These are phyloP conservation scores for Macadamia tetraphylla DNA, from an alignment of 164 flowering plant genomes.

Conservation along the genomic window DNA sequence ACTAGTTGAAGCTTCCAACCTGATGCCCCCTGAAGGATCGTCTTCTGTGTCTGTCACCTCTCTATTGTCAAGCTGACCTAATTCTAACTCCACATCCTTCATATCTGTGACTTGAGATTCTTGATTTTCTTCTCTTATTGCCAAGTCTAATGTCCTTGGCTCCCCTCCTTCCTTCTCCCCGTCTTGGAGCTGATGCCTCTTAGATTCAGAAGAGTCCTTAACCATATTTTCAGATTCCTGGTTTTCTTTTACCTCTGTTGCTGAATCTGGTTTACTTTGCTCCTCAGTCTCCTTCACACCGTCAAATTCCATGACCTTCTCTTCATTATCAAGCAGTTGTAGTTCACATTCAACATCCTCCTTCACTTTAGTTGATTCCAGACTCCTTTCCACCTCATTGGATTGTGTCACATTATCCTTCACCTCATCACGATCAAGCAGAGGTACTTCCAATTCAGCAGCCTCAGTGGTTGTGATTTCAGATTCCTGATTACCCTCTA, in stretches of 20 bases:
- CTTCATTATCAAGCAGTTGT: neutral
- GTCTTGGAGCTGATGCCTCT: too few relatives aligned
- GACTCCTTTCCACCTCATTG: too few relatives aligned
- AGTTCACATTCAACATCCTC: conserved; percentile 8
- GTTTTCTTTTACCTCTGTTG: too few relatives aligned
- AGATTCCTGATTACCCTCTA: conserved; percentile 1
- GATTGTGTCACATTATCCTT: neutral
- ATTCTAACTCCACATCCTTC: neutral
- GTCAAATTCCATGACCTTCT: neutral
- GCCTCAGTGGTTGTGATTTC: neutral
- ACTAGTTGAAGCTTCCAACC: neutral
- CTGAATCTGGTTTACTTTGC: neutral
- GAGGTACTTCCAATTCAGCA: neutral
- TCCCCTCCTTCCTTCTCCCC: conserved; percentile 2
- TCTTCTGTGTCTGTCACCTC: neutral
- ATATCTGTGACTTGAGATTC: conserved; percentile 6
- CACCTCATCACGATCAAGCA: conserved; percentile 1
- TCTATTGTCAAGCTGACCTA: neutral
- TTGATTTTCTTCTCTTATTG: conserved; percentile 1
- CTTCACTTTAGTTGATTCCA: too few relatives aligned
- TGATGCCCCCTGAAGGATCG: neutral
- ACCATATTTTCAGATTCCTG: too few relatives aligned
- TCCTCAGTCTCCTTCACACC: neutral
- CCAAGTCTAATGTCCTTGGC: neutral
- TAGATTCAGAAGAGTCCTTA: too few relatives aligned